Percentiles rank a stretch among this genome's conserved stretches.
Conservation (phyloP, 371 early-diverging fungal genomes). For the Mucor plumbeus region DNA sequence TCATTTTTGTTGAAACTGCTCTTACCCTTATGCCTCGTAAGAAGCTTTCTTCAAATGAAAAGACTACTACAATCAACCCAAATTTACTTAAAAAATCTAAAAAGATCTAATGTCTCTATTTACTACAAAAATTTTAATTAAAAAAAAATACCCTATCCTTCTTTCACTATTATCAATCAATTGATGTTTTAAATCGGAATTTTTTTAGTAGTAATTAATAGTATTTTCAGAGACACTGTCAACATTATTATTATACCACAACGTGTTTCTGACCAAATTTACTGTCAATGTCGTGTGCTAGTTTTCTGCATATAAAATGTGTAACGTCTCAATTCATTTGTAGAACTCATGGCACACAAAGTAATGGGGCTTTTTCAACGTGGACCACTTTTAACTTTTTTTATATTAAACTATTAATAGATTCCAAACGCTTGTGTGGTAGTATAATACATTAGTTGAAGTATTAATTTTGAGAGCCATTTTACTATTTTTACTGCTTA, state of each 20-base stretch:
- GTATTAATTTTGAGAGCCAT: no score
- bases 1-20: constrained; percentile 26
- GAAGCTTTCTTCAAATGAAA: constrained; percentile 1
- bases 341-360: constrained; percentile 3
- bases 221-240: neutral
- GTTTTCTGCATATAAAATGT: constrained; percentile 1
- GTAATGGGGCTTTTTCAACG: neutral
- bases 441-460: no score
- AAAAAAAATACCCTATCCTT: neutral
- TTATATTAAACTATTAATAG: neutral
- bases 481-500: no score
- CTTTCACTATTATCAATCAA: neutral
- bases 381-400: neutral
- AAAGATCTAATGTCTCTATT: neutral
- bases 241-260: neutral
- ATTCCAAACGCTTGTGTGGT: neutral
- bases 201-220: neutral
- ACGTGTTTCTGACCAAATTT: neutral
- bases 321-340: neutral
- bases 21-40: constrained; percentile 27
- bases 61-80: neutral
- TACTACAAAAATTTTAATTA: neutral
- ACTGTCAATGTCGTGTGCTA: neutral
- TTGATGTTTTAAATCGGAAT: neutral
- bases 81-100: constrained; percentile 11